Evolutionary conservation across 2,329 filamentous ascomycete genomes (phyloP), one percentile per base, ranked within the genome.

Genomic region (Phialophora macrospora): DNA sequence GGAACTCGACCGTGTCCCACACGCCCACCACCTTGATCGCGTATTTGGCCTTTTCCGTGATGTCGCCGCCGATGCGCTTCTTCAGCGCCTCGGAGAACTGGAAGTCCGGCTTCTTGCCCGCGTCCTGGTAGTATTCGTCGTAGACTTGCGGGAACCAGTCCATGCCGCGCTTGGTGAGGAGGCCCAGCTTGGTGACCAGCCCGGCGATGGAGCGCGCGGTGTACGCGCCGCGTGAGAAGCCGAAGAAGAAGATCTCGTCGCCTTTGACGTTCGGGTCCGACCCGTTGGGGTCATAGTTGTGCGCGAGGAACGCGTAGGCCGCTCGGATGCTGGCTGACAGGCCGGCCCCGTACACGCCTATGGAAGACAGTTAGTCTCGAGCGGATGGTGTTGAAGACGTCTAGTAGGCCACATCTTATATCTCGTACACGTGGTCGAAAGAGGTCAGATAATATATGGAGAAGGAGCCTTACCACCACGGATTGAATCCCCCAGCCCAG

Each of bases 181-280:
- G 73, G 0, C 84, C 84, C 55, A 81, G 73, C 26, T 78, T 74
- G 8, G 73, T 77, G 28, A 82, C 79, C 12, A 83, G 68, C 0
- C 80, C 81, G 4, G 80, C 81, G 9, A 82, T 77, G 4, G 77
- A 77, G 7, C 81, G 76, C 2, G 79, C 80, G 0, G 79, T 81
- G 66, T 77, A 83, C 2, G 81, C 81, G 7, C 81, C 81, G 12
- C 81, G 75, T 4, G 78, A 80, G 73, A 82, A 83, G 28, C 81
- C 81, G 61, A 82, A 80, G 65, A 82, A 78, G 71, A 80, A 81
- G 57, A 83, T 80, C 68, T 82, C 77, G 60, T 83, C 84, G 62
- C 83, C 83, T 4, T 51, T 51, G 20, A 51, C 22, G 48, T 14
- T 51, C 24, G 48, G 48, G 24, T 51, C 48, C 24, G 48, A 22